Evolutionary conservation across 768 basidiomycete species (phyloP), one percentile per base, ranked within the genome.

Genomic region (Suillus bovinus): DNA sequence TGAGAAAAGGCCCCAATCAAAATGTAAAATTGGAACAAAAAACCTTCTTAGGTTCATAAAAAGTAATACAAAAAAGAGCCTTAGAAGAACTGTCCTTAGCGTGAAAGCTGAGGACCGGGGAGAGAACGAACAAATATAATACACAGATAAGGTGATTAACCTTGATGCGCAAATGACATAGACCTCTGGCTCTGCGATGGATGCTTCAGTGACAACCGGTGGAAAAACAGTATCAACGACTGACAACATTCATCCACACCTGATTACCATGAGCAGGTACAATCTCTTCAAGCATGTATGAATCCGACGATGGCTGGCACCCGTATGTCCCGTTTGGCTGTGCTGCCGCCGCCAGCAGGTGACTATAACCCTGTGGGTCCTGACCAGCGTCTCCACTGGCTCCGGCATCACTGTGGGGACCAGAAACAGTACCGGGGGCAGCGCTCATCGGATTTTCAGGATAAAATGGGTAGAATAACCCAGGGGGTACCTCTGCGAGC

Each of bases 391-490:
- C 73, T 16, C 60, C 68, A 41, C 22, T 61, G 14, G 55, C 61
- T 14, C 70, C 70, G 13, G 60, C 62, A 8, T 70, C 74, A 56
- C 57, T 69, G 29, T 65, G 20, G 33, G 59, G 47, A 33, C 69
- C 67, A 42, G 64, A 57, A 11, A 53, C 27, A 20, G 69, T 42
- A 22, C 61, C 69, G 22, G 20, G 46, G 27, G 68, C 59, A 36
- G 72, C 61, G 17, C 56, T 69, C 74, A 74, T 70, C 61, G 73
- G 59, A 67, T 78, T 76, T 66, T 91, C 89, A 0, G 89, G 86
- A 68, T 81, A 91, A 78, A 91, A 90, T 0, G 91, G 91, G 68
- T 90, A 93, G 76, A 93, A 93, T 49, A 91, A 73, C 34, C 80
- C 82, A 7, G 82, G 77, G 2, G 90, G 89, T 49, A 93, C 79